Percentiles rank a stretch among this genome's conserved stretches.
Evolutionary conservation across 2,329 filamentous ascomycete species (phyloP).

Genomic region (Lasiodiplodia hormozganensis): DNA sequence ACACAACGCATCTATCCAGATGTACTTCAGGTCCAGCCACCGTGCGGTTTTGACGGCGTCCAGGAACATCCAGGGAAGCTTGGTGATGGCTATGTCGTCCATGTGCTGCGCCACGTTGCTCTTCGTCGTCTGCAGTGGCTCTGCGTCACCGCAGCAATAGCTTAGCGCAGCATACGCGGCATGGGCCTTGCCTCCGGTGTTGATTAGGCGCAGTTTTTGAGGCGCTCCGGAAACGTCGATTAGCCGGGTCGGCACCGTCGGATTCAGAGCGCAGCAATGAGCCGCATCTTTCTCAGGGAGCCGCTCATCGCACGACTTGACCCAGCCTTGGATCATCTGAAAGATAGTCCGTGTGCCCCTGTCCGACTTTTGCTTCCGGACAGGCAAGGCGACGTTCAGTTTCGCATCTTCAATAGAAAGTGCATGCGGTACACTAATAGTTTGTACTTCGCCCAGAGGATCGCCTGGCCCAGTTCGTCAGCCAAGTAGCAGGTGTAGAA

Average conservation of each 20-base stretch:
- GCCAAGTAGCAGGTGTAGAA: neutral
- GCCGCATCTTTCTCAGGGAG: neutral
- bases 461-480: constrained; percentile 14
- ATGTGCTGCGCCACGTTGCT: neutral
- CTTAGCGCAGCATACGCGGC: constrained; percentile 7
- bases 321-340: constrained; percentile 8
- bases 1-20: constrained; percentile 22
- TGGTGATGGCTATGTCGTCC: constrained; percentile 13
- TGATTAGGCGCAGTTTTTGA: constrained; percentile 4
- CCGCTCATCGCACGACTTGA: constrained; percentile 11
- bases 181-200: constrained; percentile 12
- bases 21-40: constrained; percentile 1
- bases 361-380: constrained; percentile 7
- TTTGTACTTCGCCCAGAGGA: neutral
- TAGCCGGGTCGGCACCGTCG: constrained; percentile 20
- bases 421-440: neutral
- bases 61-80: constrained; percentile 4
- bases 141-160: constrained; percentile 3
- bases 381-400: neutral
- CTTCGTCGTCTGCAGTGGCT: neutral
- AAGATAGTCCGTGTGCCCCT: constrained; percentile 19
- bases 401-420: constrained; percentile 7
- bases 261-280: constrained; percentile 1
- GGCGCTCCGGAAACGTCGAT: constrained; percentile 16
- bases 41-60: constrained; percentile 1